Evolutionary conservation across 305 asterid species (phyloP).

Genomic region (Solanum hybrid): DNA sequence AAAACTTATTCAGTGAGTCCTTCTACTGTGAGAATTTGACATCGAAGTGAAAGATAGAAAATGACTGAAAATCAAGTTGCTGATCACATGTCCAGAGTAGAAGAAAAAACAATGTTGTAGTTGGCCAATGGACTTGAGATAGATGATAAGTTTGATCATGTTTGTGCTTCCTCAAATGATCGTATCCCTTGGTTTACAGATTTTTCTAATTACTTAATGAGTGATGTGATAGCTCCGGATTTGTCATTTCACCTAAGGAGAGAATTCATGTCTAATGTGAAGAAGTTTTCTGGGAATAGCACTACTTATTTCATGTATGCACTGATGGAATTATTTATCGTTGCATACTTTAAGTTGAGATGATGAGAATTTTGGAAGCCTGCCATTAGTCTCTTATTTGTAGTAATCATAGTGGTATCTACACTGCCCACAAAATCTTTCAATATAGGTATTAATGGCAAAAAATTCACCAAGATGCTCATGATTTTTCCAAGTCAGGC

Average conservation of each 20-base stretch:
- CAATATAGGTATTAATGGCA: background rate
- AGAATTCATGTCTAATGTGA: background rate
- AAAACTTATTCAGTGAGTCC: background rate
- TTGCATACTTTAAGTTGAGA: background rate
- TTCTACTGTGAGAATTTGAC: background rate
- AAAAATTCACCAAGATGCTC: background rate
- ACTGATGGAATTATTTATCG: background rate
- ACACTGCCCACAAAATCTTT: background rate
- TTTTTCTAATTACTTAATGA: background rate
- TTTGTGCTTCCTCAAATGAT: background rate
- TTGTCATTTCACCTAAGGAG: background rate
- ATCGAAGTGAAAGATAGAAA: background rate
- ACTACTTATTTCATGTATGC: background rate
- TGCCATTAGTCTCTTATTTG: background rate
- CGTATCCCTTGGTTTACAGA: background rate
- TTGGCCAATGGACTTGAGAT: background rate
- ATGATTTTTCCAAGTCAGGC: background rate
- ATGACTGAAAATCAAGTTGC: background rate
- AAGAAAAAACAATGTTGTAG: background rate
- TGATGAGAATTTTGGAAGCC: background rate
- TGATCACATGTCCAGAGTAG: background rate
- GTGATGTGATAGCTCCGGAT: background rate
- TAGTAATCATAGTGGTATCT: background rate
- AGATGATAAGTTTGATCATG: background rate
- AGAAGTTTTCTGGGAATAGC: background rate